A percentile compares a stretch with the other conserved stretches of the same genome.
Evolutionary conservation across 2,329 filamentous ascomycete genomes (phyloP).

Genomic region (Colletotrichum incanum): DNA sequence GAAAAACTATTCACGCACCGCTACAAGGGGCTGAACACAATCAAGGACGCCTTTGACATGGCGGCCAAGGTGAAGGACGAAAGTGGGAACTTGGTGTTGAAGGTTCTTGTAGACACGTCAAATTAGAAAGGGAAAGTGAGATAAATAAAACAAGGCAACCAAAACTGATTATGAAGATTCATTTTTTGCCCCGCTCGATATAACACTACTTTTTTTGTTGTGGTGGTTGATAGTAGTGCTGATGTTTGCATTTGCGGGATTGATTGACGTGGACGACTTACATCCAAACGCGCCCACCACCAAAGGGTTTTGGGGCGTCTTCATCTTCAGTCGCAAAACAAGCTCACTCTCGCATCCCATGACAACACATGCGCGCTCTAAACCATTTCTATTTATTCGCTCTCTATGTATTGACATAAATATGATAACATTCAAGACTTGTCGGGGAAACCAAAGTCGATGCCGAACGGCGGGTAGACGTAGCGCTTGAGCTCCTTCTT

Average conservation of each 20-base stretch:
- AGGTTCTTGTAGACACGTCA: constrained; percentile 75
- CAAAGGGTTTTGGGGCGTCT: neutral
- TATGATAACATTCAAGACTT: constrained; percentile 58
- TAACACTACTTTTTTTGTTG: no score
- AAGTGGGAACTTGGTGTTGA: constrained; percentile 79
- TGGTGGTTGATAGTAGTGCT: neutral
- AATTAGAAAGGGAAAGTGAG: neutral
- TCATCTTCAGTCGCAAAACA: neutral
- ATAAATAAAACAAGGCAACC: neutral
- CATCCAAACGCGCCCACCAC: neutral
- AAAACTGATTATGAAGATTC: neutral
- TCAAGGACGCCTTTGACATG: constrained; percentile 80
- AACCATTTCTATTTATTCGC: constrained; percentile 8
- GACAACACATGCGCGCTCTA: neutral
- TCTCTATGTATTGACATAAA: constrained; percentile 13
- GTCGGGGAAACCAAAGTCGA: constrained; percentile 82
- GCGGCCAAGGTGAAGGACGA: constrained; percentile 80
- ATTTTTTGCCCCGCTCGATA: neutral
- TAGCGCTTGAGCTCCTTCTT: constrained; percentile 72
- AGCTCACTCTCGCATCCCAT: neutral
- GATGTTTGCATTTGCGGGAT: neutral
- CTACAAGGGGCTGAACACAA: constrained; percentile 74
- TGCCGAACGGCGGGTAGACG: constrained; percentile 78
- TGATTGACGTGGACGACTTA: neutral
- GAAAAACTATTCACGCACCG: constrained; percentile 80